A percentile compares a stretch with the other conserved stretches of the same genome.
Evolutionary conservation across 2,329 filamentous ascomycete species (phyloP).

Genomic region (Myriosclerotinia curreyana): DNA sequence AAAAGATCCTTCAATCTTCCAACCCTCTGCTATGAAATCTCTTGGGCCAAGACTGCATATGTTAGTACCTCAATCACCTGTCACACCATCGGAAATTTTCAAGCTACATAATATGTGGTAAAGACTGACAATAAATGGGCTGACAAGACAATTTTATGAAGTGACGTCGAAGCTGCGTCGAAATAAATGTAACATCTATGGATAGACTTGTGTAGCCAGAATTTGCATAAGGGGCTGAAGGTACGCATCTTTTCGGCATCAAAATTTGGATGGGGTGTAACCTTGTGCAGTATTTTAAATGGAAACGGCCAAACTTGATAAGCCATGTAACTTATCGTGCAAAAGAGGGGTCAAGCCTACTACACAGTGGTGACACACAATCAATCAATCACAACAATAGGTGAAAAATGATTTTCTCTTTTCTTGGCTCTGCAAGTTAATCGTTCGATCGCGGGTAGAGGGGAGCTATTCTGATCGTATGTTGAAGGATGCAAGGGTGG

Average conservation of each 20-base stretch:
- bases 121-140: not conserved
- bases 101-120: not conserved
- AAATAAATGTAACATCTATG: slow-evolving; percentile 2
- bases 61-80: not conserved
- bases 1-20: no score
- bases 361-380: not conserved
- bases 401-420: not conserved
- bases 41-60: not conserved
- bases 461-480: not conserved
- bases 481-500: not conserved
- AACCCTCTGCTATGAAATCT: not conserved
- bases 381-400: not conserved
- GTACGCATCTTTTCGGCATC: not conserved
- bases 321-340: no score
- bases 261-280: not conserved
- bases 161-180: not conserved
- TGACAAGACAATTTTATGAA: not conserved
- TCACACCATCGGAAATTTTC: not conserved
- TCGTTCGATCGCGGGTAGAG: not conserved
- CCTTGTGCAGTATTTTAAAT: not conserved
- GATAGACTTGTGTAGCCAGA: not conserved
- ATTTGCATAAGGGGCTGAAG: not conserved
- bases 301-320: not conserved
- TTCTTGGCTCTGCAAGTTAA: slow-evolving; percentile 1
- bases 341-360: not conserved